Evolutionary conservation across 768 basidiomycete genomes (phyloP).

Genomic region (Phaeotremella skinneri): DNA sequence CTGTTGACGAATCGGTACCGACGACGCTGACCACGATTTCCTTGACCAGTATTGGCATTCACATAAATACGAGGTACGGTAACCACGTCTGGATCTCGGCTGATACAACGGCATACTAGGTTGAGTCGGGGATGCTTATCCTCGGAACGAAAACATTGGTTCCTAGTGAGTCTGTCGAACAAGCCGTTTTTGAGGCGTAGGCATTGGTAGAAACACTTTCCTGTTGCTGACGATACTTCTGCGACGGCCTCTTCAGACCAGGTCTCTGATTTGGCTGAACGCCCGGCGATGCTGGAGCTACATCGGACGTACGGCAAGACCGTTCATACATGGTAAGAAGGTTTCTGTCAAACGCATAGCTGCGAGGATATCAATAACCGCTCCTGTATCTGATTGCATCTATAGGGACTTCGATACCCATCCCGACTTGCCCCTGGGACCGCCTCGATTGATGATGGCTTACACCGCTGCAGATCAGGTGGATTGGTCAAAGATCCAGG

Average conservation of each 20-base stretch:
- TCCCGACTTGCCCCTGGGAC: slow-evolving; percentile 56
- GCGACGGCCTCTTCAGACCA: slow-evolving; percentile 19
- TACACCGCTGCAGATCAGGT: slow-evolving; percentile 54
- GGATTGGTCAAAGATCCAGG: slow-evolving; percentile 45
- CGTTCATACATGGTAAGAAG: slow-evolving; percentile 45
- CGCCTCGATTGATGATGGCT: slow-evolving; percentile 57
- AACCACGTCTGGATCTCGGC: neutral
- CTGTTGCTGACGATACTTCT: neutral
- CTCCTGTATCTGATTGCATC: neutral
- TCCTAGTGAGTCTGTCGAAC: slow-evolving; percentile 38
- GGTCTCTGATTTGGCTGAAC: slow-evolving; percentile 40
- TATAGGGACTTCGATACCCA: slow-evolving; percentile 51
- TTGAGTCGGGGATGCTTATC: slow-evolving; percentile 45
- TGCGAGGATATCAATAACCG: neutral
- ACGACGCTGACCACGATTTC: neutral
- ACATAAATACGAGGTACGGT: slow-evolving; percentile 56
- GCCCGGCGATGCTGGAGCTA: slow-evolving; percentile 55
- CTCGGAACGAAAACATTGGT: slow-evolving; percentile 41
- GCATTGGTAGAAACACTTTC: too few species aligned
- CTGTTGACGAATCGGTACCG: neutral
- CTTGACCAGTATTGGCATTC: slow-evolving; percentile 57
- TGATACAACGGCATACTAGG: slow-evolving; percentile 29
- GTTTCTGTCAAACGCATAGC: neutral
- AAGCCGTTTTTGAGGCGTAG: too few species aligned
- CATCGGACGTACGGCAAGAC: slow-evolving; percentile 58